phyloP scores from a whole-genome alignment of 2,329 filamentous ascomycete species.

The Aspergillus thermomutatus region DNA sequence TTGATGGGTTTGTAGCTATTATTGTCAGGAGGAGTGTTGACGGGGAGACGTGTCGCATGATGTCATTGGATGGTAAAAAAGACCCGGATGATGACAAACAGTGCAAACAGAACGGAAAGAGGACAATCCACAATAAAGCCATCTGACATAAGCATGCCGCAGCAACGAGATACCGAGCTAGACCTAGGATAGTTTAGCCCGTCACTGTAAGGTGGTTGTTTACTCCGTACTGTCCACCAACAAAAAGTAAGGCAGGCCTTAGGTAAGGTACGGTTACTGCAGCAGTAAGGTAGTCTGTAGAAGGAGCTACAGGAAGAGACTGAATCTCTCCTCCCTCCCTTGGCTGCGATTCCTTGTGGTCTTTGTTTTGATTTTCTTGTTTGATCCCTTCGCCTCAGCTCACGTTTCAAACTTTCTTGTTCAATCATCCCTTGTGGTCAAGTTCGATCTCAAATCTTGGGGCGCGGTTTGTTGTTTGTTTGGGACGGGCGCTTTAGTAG shows the following conservation, averaged over 20 bases:
- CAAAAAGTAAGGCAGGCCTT: conserved; percentile 1
- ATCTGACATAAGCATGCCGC: conserved; percentile 17
- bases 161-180: conserved; percentile 15
- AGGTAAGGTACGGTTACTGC: not conserved
- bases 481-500: conserved; percentile 18
- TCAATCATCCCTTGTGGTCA: not conserved
- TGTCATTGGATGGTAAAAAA: conserved; percentile 15
- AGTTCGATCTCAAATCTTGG: conserved; percentile 5
- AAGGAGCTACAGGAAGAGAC: not conserved
- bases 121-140: not conserved
- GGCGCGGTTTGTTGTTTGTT: conserved; percentile 25
- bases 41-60: conserved; percentile 28
- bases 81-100: conserved; percentile 11
- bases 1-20: not conserved
- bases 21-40: not conserved
- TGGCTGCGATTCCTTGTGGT: not conserved
- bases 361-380: conserved; percentile 13
- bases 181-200: conserved; percentile 18
- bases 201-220: conserved; percentile 18
- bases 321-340: not conserved
- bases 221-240: not conserved
- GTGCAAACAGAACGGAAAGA: conserved; percentile 12
- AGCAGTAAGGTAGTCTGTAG: not conserved
- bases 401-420: conserved; percentile 9
- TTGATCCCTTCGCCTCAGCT: conserved; percentile 14